These are phyloP conservation scores for Nicotiana attenuata DNA, from an alignment of 257 asterid species.

Conservation along the genomic window DNA sequence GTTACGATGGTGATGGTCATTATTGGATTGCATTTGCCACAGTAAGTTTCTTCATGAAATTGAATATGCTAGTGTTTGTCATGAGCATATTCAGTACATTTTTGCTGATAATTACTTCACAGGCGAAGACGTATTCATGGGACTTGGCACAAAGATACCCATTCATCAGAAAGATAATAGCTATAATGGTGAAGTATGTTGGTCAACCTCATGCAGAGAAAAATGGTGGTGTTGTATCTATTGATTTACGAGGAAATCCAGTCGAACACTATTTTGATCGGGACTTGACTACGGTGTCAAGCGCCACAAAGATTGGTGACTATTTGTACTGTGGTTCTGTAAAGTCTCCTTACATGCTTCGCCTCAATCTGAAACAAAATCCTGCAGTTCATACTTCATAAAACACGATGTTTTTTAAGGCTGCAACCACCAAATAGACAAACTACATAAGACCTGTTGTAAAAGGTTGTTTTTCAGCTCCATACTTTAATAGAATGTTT, in stretches of 20 bases:
- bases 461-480: too few relatives aligned
- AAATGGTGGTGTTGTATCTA: slow-evolving; percentile 54
- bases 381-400: slow-evolving; percentile 37
- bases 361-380: slow-evolving; percentile 49
- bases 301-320: slow-evolving; percentile 53
- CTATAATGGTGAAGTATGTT: slow-evolving; percentile 32
- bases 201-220: slow-evolving; percentile 25
- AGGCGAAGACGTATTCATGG: slow-evolving; percentile 37
- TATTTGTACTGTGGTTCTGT: slow-evolving; percentile 58
- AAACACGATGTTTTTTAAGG: not conserved
- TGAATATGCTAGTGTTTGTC: not conserved
- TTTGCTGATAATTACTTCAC: not conserved
- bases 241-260: slow-evolving; percentile 75
- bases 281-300: slow-evolving; percentile 18
- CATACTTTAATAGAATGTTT: too few relatives aligned
- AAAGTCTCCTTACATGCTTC: slow-evolving; percentile 32
- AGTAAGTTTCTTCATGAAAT: slow-evolving; percentile 21
- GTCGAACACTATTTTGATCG: slow-evolving; percentile 46
- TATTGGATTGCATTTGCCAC: slow-evolving; percentile 65
- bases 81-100: not conserved
- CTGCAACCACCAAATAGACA: too few relatives aligned
- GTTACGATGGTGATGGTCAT: slow-evolving; percentile 75
- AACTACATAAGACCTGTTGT: too few relatives aligned
- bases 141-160: slow-evolving; percentile 37
- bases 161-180: slow-evolving; percentile 41